These are phyloP conservation scores for Cymbopogon citratus DNA, from an alignment of 176 grass and related monocot species.

Conservation along the genomic window DNA sequence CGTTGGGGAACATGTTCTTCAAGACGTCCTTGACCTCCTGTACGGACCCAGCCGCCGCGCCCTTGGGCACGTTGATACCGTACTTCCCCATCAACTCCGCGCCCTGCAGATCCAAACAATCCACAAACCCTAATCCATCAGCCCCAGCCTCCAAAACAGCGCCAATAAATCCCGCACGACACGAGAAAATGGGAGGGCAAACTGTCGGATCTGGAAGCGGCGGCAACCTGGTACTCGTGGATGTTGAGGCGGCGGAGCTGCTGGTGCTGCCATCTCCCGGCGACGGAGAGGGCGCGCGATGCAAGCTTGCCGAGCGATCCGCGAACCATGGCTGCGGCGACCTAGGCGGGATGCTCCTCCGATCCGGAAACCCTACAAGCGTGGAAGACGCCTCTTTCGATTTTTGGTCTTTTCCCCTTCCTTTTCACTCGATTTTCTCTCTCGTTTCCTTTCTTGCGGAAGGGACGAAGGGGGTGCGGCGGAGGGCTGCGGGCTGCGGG, in stretches of 20 bases:
- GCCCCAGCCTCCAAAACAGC: neutral
- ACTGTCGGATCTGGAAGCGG: neutral
- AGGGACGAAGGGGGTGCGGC: neutral
- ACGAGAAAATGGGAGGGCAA: neutral
- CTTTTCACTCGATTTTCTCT: neutral
- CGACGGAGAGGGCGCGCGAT: conserved; percentile 61
- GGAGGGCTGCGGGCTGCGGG: neutral
- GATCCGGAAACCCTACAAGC: conserved; percentile 42
- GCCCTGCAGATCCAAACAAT: conserved; percentile 43
- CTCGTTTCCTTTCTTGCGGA: conserved; percentile 34
- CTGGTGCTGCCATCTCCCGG: conserved; percentile 92
- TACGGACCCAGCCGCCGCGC: conserved; percentile 58
- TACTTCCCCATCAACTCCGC: conserved; percentile 97
- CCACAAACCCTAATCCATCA: conserved; percentile 10
- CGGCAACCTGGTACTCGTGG: conserved; percentile 94
- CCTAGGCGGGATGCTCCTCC: conserved; percentile 11
- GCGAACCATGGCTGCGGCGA: conserved; percentile 60
- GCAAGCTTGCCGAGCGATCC: conserved; percentile 66
- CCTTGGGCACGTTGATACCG: conserved; percentile 87
- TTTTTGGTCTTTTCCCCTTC: neutral
- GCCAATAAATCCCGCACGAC: neutral
- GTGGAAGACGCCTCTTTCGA: conserved; percentile 22
- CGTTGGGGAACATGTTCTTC: conserved; percentile 65
- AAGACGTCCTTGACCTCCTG: conserved; percentile 60
- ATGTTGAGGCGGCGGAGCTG: conserved; percentile 99